phyloP scores from a whole-genome alignment of 306 rosid genomes.

The Rosa multiflora region DNA sequence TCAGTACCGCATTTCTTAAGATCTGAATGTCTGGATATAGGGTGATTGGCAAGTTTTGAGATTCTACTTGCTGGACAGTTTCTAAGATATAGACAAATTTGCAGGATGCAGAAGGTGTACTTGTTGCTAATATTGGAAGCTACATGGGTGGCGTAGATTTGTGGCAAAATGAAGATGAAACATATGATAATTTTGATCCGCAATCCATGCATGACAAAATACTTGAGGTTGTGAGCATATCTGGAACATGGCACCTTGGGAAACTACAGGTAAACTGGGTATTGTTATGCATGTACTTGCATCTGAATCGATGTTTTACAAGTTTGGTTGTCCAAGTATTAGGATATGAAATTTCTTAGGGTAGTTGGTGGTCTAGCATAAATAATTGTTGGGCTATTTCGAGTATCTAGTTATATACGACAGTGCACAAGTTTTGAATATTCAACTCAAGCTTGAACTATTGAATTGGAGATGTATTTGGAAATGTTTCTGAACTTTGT shows the following conservation, averaged over 20 bases:
- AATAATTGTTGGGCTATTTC: neutral
- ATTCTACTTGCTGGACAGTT: neutral
- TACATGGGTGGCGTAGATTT: conserved; percentile 99
- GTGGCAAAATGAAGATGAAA: conserved; percentile 98
- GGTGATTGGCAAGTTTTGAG: neutral
- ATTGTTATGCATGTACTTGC: conserved; percentile 5
- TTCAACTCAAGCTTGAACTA: conserved; percentile 6
- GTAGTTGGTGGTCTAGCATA: neutral
- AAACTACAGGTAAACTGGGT: conserved; percentile 77
- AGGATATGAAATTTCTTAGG: neutral
- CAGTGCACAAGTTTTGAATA: neutral
- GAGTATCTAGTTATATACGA: neutral
- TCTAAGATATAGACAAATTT: conserved; percentile 17
- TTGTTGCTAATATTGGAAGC: conserved; percentile 98
- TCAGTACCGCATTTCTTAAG: neutral
- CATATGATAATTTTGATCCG: conserved; percentile 85
- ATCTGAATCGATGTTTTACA: neutral
- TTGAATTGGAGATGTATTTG: neutral
- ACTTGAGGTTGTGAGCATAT: conserved; percentile 96
- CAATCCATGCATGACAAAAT: conserved; percentile 98
- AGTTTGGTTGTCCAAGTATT: neutral
- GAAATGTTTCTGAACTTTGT: conserved; percentile 20
- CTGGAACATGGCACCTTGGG: conserved; percentile 99
- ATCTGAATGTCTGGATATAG: neutral
- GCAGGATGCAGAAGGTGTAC: conserved; percentile 99